These are phyloP conservation scores for Thymus mandschuricus DNA, from an alignment of 257 asterid species.

Conservation along the genomic window DNA sequence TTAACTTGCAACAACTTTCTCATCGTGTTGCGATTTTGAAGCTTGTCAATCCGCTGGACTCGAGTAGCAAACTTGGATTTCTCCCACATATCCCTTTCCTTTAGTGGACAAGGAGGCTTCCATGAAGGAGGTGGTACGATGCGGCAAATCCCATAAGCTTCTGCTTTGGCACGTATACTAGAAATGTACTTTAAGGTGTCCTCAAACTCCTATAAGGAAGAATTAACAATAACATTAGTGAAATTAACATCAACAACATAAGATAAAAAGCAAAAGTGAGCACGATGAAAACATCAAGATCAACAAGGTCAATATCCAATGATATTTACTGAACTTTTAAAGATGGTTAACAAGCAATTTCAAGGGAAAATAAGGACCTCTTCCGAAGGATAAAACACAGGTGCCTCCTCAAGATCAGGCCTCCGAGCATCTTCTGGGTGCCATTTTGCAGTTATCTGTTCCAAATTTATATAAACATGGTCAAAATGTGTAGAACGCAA, in stretches of 20 bases:
- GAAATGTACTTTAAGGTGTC: slow-evolving; percentile 82
- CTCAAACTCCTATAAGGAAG: slow-evolving; percentile 71
- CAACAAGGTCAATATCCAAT: slow-evolving; percentile 12
- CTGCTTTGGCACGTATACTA: slow-evolving; percentile 85
- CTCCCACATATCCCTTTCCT: slow-evolving; percentile 71
- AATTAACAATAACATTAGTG: slow-evolving; percentile 16
- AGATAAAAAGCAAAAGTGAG: not conserved
- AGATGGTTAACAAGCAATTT: slow-evolving; percentile 18
- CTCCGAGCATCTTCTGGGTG: slow-evolving; percentile 75
- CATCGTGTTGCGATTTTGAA: slow-evolving; percentile 82
- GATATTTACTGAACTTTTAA: slow-evolving; percentile 10
- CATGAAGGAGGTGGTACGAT: slow-evolving; percentile 96
- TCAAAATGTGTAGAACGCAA: slow-evolving; percentile 12
- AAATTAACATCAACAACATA: slow-evolving; percentile 27
- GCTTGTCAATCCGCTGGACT: slow-evolving; percentile 88
- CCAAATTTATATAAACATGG: slow-evolving; percentile 37
- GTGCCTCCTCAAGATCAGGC: slow-evolving; percentile 82
- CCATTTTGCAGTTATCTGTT: slow-evolving; percentile 89
- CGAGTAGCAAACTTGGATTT: slow-evolving; percentile 77
- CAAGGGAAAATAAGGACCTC: slow-evolving; percentile 57
- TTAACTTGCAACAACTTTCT: slow-evolving; percentile 56
- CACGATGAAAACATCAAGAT: slow-evolving; percentile 3
- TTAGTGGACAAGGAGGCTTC: slow-evolving; percentile 92
- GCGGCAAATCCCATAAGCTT: slow-evolving; percentile 91
- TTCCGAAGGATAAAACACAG: slow-evolving; percentile 93